phyloP scores from a whole-genome alignment of 768 basidiomycete genomes.

The Brasilioporus rufonigricans region DNA sequence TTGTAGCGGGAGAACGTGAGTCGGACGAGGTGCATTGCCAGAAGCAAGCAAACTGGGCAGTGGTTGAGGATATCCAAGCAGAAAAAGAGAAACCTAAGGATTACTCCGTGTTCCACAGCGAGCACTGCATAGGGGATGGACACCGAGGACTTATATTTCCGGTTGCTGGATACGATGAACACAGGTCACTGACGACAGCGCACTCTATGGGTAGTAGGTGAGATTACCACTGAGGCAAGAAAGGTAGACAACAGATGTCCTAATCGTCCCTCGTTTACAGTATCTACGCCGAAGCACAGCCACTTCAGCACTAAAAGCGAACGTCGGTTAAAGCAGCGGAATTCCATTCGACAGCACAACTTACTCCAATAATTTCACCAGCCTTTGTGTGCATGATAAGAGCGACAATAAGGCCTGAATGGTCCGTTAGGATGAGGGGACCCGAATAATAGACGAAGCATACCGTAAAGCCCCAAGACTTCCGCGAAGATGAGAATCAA shows the following conservation, averaged over 20 bases:
- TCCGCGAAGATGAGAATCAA: conserved; percentile 98
- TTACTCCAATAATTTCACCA: conserved; percentile 22
- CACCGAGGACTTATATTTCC: no score
- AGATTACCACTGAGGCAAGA: not conserved
- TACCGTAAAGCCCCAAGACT: conserved; percentile 88
- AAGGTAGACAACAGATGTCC: not conserved
- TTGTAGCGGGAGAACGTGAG: no score
- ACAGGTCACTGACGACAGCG: no score
- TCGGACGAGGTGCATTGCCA: no score
- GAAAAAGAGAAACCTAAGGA: no score
- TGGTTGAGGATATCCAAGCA: no score
- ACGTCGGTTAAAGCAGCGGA: not conserved
- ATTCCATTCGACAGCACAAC: not conserved
- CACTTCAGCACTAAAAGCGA: conserved; percentile 24
- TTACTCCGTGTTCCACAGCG: no score
- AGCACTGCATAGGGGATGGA: no score
- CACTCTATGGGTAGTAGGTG: not conserved
- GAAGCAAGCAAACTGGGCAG: no score
- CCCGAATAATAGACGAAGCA: not conserved
- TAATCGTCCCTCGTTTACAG: not conserved
- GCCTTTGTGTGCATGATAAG: conserved; percentile 91
- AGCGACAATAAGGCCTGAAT: conserved; percentile 61
- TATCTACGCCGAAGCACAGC: not conserved
- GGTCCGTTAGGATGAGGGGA: conserved; percentile 32
- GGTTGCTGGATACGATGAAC: no score